Evolutionary conservation across 192 early-diverging fungal species (phyloP).

Genomic region (Entrophospora sp.): DNA sequence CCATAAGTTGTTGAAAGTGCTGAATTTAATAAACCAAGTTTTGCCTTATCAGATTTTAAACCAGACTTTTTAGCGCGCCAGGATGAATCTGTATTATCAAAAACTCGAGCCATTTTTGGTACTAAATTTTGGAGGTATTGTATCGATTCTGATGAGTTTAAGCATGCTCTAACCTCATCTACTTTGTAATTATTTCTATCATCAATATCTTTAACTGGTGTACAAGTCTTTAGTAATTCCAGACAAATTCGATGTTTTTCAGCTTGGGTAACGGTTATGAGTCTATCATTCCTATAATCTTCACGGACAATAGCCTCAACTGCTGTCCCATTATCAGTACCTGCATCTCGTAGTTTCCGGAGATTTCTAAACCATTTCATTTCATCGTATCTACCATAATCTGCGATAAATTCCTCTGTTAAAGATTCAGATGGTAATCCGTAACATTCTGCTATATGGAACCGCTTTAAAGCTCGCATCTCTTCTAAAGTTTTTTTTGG

Average conservation of each 20-base stretch:
- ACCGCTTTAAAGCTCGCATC: neutral
- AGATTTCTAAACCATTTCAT: neutral
- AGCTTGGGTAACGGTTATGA: neutral
- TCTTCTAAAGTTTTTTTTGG: no score
- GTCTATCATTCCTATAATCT: slow-evolving; percentile 9
- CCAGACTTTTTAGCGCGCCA: slow-evolving; percentile 10
- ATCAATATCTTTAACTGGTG: slow-evolving; percentile 14
- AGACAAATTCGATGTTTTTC: slow-evolving; percentile 14
- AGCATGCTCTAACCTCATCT: neutral
- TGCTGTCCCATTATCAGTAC: neutral
- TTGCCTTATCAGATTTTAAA: neutral
- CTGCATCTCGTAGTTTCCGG: neutral
- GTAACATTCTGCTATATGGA: neutral
- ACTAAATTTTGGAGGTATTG: no score
- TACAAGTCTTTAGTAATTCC: slow-evolving; percentile 12
- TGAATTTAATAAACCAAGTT: slow-evolving; percentile 6
- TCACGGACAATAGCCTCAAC: neutral
- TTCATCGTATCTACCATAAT: no score
- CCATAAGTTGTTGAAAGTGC: slow-evolving; percentile 6
- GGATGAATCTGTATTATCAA: slow-evolving; percentile 9
- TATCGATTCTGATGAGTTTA: neutral
- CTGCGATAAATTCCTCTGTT: neutral
- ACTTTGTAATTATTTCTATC: neutral
- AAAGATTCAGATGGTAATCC: neutral
- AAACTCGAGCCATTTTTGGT: no score